Conservation (phyloP, 2,329 filamentous ascomycete species). For the Penicillium sp. region DNA sequence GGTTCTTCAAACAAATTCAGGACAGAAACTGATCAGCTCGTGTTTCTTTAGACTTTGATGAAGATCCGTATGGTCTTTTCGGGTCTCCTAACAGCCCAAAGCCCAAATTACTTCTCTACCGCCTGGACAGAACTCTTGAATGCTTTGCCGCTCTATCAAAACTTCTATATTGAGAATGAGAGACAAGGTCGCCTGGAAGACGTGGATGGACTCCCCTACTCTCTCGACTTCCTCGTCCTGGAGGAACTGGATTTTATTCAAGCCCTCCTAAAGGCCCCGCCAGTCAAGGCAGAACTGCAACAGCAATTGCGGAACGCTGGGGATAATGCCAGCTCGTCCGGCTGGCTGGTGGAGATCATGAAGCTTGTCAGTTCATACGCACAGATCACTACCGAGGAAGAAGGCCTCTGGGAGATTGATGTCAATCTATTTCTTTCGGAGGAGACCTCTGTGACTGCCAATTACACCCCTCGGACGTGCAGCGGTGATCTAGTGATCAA, state of each 20-base stretch:
- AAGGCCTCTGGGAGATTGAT: conserved; percentile 93
- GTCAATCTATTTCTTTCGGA: conserved; percentile 93
- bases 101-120: conserved; percentile 72
- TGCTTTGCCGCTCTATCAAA: conserved; percentile 66
- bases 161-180: conserved; percentile 79
- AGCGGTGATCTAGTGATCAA: conserved; percentile 90
- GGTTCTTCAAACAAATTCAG: no score
- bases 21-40: no score
- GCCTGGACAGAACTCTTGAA: conserved; percentile 82
- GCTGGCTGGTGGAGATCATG: conserved; percentile 85
- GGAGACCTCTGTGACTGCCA: conserved; percentile 88
- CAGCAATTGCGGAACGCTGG: conserved; percentile 62
- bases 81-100: conserved; percentile 73
- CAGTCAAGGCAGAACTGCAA: conserved; percentile 84
- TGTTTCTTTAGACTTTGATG: conserved; percentile 84
- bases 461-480: conserved; percentile 90
- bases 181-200: conserved; percentile 85
- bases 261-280: conserved; percentile 77
- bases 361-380: conserved; percentile 78
- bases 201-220: conserved; percentile 85
- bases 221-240: conserved; percentile 83
- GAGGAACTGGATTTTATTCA: conserved; percentile 96
- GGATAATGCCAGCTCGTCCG: conserved; percentile 56
- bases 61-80: conserved; percentile 82
- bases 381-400: conserved; percentile 85